Percentiles rank a stretch among this genome's conserved stretches.
Conservation (phyloP, 805 yeast species). For the Sungouiozyma ichnusensis region DNA sequence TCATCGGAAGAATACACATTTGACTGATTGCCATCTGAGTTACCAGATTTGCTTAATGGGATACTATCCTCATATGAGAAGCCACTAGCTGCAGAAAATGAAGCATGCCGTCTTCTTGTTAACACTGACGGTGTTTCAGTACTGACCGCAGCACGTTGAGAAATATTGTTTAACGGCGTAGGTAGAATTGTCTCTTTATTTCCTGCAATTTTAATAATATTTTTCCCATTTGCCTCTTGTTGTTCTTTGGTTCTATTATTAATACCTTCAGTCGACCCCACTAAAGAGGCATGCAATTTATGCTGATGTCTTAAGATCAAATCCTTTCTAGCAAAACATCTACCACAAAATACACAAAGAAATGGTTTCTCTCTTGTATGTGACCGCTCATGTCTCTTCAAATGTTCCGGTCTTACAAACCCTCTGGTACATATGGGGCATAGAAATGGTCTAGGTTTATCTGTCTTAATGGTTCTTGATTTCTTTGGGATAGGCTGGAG, state of each 20-base stretch:
- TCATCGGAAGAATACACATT: constrained; percentile 5
- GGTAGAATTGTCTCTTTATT: constrained; percentile 33
- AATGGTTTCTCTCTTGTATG: constrained; percentile 96
- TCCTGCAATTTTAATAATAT: constrained; percentile 31
- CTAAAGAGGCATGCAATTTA: constrained; percentile 58
- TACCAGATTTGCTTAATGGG: background rate
- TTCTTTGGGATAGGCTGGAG: constrained; percentile 67
- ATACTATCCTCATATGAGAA: constrained; percentile 21
- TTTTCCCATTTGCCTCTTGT: constrained; percentile 8
- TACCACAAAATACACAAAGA: constrained; percentile 92
- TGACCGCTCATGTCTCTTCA: constrained; percentile 85
- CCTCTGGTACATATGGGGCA: constrained; percentile 89
- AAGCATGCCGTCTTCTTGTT: constrained; percentile 28
- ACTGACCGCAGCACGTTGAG: background rate
- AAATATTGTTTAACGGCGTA: constrained; percentile 13
- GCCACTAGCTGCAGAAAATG: constrained; percentile 32
- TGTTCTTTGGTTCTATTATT: background rate
- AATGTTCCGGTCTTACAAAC: constrained; percentile 89
- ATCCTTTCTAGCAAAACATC: constrained; percentile 88
- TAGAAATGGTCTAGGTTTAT: constrained; percentile 87
- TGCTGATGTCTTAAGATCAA: constrained; percentile 88
- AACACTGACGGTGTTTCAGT: background rate
- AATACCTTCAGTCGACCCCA: constrained; percentile 8
- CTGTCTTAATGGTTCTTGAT: constrained; percentile 74
- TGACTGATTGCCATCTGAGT: background rate